Conservation (phyloP, 2,329 filamentous ascomycete genomes). For the Chaetomiaceae sp. region DNA sequence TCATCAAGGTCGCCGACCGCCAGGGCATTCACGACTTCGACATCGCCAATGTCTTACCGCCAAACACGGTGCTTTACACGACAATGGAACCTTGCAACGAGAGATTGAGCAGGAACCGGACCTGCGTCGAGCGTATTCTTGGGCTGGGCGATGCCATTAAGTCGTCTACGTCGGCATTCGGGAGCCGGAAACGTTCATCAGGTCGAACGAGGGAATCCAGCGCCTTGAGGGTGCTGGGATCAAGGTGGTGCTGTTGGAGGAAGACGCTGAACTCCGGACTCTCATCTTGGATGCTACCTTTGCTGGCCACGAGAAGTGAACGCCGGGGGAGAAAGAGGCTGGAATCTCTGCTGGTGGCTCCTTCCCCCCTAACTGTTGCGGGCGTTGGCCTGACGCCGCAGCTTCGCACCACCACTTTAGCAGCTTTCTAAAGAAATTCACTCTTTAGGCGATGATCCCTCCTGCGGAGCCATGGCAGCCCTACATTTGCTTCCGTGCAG, state of each 20-base stretch:
- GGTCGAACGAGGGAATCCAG: neutral
- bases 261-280: neutral
- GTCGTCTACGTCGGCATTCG: neutral
- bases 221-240: neutral
- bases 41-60: slow-evolving; percentile 32
- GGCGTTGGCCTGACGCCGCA: too few relatives aligned
- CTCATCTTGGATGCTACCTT: neutral
- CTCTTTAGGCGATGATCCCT: too few relatives aligned
- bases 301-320: neutral
- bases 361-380: too few relatives aligned
- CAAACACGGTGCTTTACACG: slow-evolving; percentile 37
- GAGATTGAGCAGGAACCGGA: neutral
- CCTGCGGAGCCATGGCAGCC: too few relatives aligned
- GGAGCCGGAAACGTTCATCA: neutral
- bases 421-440: too few relatives aligned
- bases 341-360: too few relatives aligned
- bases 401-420: too few relatives aligned
- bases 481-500: too few relatives aligned
- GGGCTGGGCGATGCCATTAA: neutral
- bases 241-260: neutral
- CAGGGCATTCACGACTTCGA: slow-evolving; percentile 31
- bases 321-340: too few relatives aligned
- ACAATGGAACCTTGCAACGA: slow-evolving; percentile 42
- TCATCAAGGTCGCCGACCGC: slow-evolving; percentile 38
- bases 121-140: neutral